Conservation (phyloP, 2,329 filamentous ascomycete species). For the Colletotrichum lindemuthianum region DNA sequence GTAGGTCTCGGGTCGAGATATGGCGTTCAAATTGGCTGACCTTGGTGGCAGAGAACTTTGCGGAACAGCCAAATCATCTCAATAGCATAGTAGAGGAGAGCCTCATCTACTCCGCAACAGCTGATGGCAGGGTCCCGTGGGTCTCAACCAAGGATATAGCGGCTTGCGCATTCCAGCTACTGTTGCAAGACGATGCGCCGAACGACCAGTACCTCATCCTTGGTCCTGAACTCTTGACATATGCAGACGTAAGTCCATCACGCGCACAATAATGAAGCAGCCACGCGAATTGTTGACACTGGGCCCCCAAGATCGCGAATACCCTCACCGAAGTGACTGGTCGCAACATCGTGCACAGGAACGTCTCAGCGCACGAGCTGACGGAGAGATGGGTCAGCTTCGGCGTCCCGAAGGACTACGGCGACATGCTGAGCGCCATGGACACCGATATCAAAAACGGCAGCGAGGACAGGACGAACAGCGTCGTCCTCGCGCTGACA, state of each 20-base stretch:
- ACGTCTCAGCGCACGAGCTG: constrained; percentile 44
- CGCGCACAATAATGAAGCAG: background rate
- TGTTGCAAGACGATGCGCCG: constrained; percentile 50
- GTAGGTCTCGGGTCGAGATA: constrained; percentile 41
- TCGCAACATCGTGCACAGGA: constrained; percentile 47
- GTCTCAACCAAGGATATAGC: constrained; percentile 59
- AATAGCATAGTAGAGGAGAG: constrained; percentile 49
- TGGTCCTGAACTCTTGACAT: constrained; percentile 49
- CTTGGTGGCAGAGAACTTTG: constrained; percentile 54
- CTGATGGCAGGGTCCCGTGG: constrained; percentile 56
- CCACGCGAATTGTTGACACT: background rate
- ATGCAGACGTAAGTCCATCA: constrained; percentile 43
- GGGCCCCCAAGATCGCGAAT: constrained; percentile 40
- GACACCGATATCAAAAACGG: constrained; percentile 48
- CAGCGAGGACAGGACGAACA: constrained; percentile 47
- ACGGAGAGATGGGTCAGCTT: constrained; percentile 37
- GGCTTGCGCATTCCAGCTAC: constrained; percentile 51
- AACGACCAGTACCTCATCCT: constrained; percentile 53
- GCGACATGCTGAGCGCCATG: constrained; percentile 45
- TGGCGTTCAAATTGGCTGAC: background rate
- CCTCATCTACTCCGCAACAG: constrained; percentile 54
- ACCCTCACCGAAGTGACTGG: constrained; percentile 46
- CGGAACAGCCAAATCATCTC: constrained; percentile 41
- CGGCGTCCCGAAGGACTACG: constrained; percentile 46
- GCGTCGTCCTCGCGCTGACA: constrained; percentile 46